Evolutionary conservation across 345 rosid genomes (phyloP).

Genomic region (Cochlearia excelsa): DNA sequence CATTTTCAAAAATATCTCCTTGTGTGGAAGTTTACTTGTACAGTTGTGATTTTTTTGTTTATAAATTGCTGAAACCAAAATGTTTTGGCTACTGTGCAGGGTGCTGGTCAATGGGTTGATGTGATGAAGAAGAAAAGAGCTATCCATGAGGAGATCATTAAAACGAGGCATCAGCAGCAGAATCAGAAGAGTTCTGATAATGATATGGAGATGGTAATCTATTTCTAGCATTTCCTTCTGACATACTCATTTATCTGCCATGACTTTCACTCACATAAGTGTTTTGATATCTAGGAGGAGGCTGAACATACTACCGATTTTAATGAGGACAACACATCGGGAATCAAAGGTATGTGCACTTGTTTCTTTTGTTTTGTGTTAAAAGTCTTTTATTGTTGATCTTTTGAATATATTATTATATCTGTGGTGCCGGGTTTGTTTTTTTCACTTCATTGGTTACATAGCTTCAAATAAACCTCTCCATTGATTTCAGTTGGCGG

Average conservation of each 20-base stretch:
- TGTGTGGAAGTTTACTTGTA: background rate
- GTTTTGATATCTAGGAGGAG: conserved; percentile 63
- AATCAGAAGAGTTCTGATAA: conserved; percentile 51
- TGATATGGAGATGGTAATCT: conserved; percentile 52
- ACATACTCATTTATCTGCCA: conserved; percentile 1
- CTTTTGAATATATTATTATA: conserved; percentile 7
- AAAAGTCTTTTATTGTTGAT: conserved; percentile 3
- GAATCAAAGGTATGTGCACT: conserved; percentile 44
- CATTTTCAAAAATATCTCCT: background rate
- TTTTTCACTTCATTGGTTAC: conserved; percentile 17
- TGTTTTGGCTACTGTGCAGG: conserved; percentile 45
- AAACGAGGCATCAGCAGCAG: conserved; percentile 50
- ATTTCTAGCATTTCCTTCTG: background rate
- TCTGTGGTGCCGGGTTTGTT: conserved; percentile 4
- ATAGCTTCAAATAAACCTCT: conserved; percentile 18
- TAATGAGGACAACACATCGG: conserved; percentile 38
- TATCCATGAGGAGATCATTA: conserved; percentile 70
- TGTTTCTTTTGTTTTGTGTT: conserved; percentile 4
- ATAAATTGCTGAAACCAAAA: conserved; percentile 10
- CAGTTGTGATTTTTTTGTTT: background rate
- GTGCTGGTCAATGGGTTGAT: conserved; percentile 76
- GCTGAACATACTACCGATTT: conserved; percentile 37
- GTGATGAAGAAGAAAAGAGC: conserved; percentile 94
- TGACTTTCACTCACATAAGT: conserved; percentile 17
- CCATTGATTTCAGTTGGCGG: conserved; percentile 40